Base-by-base conservation (phyloP, 495 filamentous ascomycete species). In the Aspergillus kassunensis region DNA sequence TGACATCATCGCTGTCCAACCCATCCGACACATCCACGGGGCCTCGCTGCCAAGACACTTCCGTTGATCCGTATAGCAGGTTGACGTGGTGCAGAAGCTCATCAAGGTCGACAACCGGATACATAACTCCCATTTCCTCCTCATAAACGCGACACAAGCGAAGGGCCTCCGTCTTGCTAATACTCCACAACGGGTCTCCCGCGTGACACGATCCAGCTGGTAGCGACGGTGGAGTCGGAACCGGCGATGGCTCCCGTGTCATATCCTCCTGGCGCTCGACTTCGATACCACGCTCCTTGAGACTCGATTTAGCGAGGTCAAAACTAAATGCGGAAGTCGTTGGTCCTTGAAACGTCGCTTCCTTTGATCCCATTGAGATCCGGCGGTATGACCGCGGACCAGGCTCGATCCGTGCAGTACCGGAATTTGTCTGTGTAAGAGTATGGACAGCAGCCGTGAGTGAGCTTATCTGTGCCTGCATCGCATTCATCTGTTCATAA, bases 71-170 rank as follows among this genome's bases (percentile, higher is more conserved):
- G 57, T 83, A 84, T 7, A 93, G 61, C 25, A 69, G 67, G 8
- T 77, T 69, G 1, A 84, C 82, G 59, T 91, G 81, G 6, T 68
- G 66, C 39, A 87, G 73, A 5, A 88, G 67, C 49, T 74, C 67
- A 16, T 85, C 72, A 25, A 91, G 80, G 49, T 86, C 74, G 21
- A 91, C 57, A 5, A 93, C 79, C 0, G 89, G 89, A 63, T 93
- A 96, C 89, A 93, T 93, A 44, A 89, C 76, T 2, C 87, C 87
- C 67, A 93, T 84, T 64, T 93, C 90, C 61, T 95, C 88, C 49
- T 91, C 84, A 56, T 89, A 89, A 2, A 91, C 76, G 3, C 75
- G 66, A 57, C 87, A 88, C 11, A 95, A 73, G 6, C 88, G 80
- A n/a, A 88, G 59, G 41, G 89, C 83, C 58, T 96, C 88, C 16